Percentiles rank a stretch among this genome's conserved stretches.
Evolutionary conservation across 192 early-diverging fungal species (phyloP).

Genomic region (Mortierella alpina): DNA sequence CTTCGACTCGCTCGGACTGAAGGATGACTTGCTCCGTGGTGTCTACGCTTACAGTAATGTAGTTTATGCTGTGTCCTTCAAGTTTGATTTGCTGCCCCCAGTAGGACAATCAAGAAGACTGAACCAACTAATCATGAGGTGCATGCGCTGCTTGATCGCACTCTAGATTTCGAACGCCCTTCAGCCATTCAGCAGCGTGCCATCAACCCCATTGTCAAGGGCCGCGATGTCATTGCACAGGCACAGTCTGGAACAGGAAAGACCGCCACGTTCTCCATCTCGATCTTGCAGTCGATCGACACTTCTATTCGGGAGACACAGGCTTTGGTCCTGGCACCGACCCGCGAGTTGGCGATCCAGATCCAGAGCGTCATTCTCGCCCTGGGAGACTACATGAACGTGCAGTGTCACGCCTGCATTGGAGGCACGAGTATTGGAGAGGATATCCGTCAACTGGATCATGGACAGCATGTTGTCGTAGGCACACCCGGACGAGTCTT

Average conservation of each 20-base stretch:
- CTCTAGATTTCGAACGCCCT: conserved; percentile 92
- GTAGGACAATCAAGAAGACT: neutral
- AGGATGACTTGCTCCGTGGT: conserved; percentile 95
- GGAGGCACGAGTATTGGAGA: conserved; percentile 94
- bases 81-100: too few relatives aligned
- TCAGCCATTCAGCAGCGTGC: conserved; percentile 99
- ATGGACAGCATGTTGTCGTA: conserved; percentile 92
- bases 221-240: conserved; percentile 96
- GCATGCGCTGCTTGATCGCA: neutral
- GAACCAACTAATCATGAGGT: neutral
- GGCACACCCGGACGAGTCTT: conserved; percentile 97
- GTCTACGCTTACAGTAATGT: conserved; percentile 93
- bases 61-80: conserved; percentile 4
- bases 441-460: conserved; percentile 92
- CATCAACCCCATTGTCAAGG: conserved; percentile 87
- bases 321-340: conserved; percentile 93
- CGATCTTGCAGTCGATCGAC: conserved; percentile 91
- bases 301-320: conserved; percentile 90
- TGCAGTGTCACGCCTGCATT: conserved; percentile 95
- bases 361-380: conserved; percentile 94
- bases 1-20: conserved; percentile 97
- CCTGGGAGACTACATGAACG: conserved; percentile 97
- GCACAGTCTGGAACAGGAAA: conserved; percentile 99
- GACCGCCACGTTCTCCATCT: conserved; percentile 97
- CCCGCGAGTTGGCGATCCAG: conserved; percentile 95